These are phyloP conservation scores for Rubia yunnanensis DNA, from an alignment of 257 asterid species.

Conservation along the genomic window DNA sequence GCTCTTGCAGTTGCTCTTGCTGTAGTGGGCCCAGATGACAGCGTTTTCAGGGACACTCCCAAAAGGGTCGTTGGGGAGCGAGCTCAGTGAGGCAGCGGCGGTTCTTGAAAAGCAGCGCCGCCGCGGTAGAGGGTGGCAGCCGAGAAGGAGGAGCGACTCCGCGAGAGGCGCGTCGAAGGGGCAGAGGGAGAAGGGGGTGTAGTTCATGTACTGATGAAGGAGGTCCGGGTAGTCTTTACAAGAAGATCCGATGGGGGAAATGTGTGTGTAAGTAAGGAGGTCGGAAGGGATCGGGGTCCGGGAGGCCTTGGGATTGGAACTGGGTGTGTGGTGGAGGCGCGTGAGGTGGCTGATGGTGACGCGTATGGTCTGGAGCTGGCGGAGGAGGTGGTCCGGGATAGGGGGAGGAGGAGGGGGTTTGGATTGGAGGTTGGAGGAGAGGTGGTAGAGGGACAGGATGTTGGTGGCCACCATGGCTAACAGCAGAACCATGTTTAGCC, in stretches of 20 bases:
- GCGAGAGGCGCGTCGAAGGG: slow-evolving; percentile 59
- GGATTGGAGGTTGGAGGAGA: slow-evolving; percentile 74
- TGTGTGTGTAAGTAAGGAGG: slow-evolving; percentile 68
- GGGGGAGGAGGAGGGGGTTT: slow-evolving; percentile 50
- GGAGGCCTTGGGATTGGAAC: slow-evolving; percentile 22
- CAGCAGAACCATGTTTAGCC: slow-evolving; percentile 66
- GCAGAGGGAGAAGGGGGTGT: slow-evolving; percentile 67
- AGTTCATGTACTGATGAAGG: slow-evolving; percentile 80
- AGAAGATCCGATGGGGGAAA: slow-evolving; percentile 82
- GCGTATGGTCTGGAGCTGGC: slow-evolving; percentile 89
- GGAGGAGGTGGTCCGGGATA: slow-evolving; percentile 89
- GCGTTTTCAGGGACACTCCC: slow-evolving; percentile 54
- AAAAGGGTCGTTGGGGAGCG: slow-evolving; percentile 61
- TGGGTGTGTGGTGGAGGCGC: slow-evolving; percentile 43
- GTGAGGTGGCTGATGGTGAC: slow-evolving; percentile 97
- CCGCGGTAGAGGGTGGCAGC: slow-evolving; percentile 98
- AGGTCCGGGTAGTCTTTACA: slow-evolving; percentile 69
- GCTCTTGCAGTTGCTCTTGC: slow-evolving; percentile 47
- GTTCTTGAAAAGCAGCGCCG: slow-evolving; percentile 88
- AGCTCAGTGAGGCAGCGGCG: slow-evolving; percentile 23
- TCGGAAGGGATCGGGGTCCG: slow-evolving; percentile 57
- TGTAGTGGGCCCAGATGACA: slow-evolving; percentile 41
- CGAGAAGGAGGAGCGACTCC: slow-evolving; percentile 73
- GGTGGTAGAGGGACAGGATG: slow-evolving; percentile 94
- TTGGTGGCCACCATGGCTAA: slow-evolving; percentile 96